Evolutionary conservation across 495 filamentous ascomycete species (phyloP), one percentile per base, ranked within the genome.

Genomic region (Beverwykella pulmonaria): DNA sequence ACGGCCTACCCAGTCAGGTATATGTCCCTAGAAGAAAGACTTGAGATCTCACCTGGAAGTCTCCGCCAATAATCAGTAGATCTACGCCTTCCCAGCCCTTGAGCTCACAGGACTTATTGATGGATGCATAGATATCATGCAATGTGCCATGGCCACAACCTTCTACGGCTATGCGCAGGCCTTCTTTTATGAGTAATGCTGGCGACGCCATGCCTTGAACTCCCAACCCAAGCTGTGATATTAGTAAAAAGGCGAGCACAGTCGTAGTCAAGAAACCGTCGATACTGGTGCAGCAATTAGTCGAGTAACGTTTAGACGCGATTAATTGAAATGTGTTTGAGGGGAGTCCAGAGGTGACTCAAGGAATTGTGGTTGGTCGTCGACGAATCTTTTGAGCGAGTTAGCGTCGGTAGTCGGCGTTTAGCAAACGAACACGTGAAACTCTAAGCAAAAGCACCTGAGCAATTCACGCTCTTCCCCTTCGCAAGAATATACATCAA

Each of bases 81-180:
- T 96, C 92, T 19, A 96, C 84, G 22, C 82, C 83, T 65, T 88
- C 83, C 91, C 91, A 97, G 9, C 82, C 81, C 59, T 88, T 87
- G 49, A 82, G 74, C 48, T 84, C 76, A 71, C 86, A 87, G 14
- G 90, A 77, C 39, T 78, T 79, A 19, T 83, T 76, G 25, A 95
- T 82, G 9, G 89, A 87, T 0, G 89, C 84, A 73, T 98, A 98
- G 58, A 98, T 97, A 25, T 89, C 89, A 69, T 97, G 82, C 36
- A 98, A 84, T 10, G 88, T 90, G 34, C 94, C 94, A 77, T 98
- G 94, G 49, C 92, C 94, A 76, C 92, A 97, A 63, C 92, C 92
- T 79, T 93, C 88, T 0, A 93, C 76, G 32, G 85, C 87, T 32
- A 89, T 79, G 19, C 86, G 80, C 52, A 87, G 44, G 41, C 65